Evolutionary conservation across 352 stramenopile genomes (phyloP).

Genomic region (Phytophthora cryptogea): DNA sequence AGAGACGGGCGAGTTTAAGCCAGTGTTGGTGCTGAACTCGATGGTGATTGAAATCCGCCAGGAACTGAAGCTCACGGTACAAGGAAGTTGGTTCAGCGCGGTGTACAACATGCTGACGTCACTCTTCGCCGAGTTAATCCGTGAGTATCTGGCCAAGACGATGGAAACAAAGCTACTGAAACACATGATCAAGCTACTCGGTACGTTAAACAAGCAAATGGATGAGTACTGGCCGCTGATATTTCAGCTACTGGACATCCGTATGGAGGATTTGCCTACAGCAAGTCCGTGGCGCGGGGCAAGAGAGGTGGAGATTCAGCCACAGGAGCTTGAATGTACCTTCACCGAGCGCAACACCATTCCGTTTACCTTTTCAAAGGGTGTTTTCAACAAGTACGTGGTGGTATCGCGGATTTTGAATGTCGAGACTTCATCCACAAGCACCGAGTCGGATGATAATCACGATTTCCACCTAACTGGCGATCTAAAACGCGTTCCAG

Average conservation of each 20-base stretch:
- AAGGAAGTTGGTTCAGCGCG: slow-evolving; percentile 87
- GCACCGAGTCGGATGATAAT: slow-evolving; percentile 18
- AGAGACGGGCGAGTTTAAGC: slow-evolving; percentile 68
- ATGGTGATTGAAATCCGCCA: slow-evolving; percentile 86
- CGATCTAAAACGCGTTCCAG: slow-evolving; percentile 50
- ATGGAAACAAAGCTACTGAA: slow-evolving; percentile 84
- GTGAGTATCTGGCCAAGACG: slow-evolving; percentile 84
- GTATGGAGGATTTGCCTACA: slow-evolving; percentile 72
- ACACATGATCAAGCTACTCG: slow-evolving; percentile 85
- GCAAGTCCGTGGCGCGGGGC: slow-evolving; percentile 82
- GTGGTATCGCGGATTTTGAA: slow-evolving; percentile 62
- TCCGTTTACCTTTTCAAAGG: slow-evolving; percentile 72
- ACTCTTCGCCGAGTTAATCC: slow-evolving; percentile 77
- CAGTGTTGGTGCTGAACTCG: slow-evolving; percentile 77
- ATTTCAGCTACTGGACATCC: slow-evolving; percentile 81
- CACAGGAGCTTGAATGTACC: slow-evolving; percentile 66
- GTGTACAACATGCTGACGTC: slow-evolving; percentile 85
- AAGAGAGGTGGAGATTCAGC: slow-evolving; percentile 72
- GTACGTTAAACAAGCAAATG: slow-evolving; percentile 83
- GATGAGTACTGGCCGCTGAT: slow-evolving; percentile 87
- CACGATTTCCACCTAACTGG: slow-evolving; percentile 28
- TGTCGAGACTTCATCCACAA: slow-evolving; percentile 21
- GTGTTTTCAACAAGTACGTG: slow-evolving; percentile 74
- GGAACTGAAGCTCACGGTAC: slow-evolving; percentile 80
- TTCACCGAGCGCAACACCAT: slow-evolving; percentile 54